These are phyloP conservation scores for Typha latifolia DNA, from an alignment of 176 grass and related monocot genomes.

Conservation along the genomic window DNA sequence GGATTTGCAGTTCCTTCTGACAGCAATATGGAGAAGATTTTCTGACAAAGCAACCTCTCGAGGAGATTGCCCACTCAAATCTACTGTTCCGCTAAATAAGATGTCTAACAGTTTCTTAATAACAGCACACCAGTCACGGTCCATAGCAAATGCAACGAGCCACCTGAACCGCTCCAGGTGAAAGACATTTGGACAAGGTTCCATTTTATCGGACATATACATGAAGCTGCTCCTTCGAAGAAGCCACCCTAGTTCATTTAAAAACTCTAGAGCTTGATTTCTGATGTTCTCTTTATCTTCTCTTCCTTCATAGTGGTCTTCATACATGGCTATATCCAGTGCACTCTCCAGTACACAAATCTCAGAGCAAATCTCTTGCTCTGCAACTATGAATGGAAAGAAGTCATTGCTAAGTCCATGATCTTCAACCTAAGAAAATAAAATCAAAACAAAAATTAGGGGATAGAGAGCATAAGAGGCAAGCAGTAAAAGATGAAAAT, in stretches of 20 bases:
- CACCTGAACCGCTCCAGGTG: conserved; percentile 56
- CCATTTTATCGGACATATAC: conserved; percentile 25
- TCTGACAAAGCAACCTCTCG: conserved; percentile 58
- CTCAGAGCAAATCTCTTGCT: conserved; percentile 86
- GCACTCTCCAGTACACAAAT: conserved; percentile 65
- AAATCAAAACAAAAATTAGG: neutral
- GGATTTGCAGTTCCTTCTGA: conserved; percentile 45
- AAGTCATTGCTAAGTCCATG: conserved; percentile 72
- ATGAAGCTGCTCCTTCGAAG: conserved; percentile 52
- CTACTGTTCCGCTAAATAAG: conserved; percentile 63
- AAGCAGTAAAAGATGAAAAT: neutral
- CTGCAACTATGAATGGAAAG: conserved; percentile 96
- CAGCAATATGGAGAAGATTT: conserved; percentile 67
- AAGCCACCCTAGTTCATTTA: conserved; percentile 94
- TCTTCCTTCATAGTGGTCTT: neutral
- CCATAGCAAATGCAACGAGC: conserved; percentile 69
- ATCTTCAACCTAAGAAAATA: conserved; percentile 69
- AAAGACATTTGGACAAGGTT: conserved; percentile 24
- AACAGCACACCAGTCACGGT: conserved; percentile 77
- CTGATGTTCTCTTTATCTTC: conserved; percentile 32
- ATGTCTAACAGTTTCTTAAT: conserved; percentile 75
- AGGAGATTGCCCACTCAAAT: conserved; percentile 56
- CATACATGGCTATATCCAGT: conserved; percentile 34
- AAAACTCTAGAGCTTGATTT: conserved; percentile 72
- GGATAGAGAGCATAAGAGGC: no score